Base-by-base conservation (phyloP, 164 flowering plant species). In the Vitis amurensis region DNA sequence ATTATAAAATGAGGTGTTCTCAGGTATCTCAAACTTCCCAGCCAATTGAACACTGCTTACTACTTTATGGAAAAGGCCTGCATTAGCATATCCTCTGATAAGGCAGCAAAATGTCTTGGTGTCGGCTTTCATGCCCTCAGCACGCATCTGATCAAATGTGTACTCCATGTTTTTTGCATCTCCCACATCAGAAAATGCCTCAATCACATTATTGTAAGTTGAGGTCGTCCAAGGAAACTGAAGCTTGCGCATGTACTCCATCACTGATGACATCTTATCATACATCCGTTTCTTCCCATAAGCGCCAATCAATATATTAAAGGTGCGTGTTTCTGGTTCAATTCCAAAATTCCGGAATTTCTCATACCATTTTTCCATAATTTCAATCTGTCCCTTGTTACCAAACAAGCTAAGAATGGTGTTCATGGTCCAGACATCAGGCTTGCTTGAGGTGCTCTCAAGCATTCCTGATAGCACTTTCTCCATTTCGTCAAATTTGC, bases 381-480 rank as follows among this genome's bases (percentile, higher is more conserved):
- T 74, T 55, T 91, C 98, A 75, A 93, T 81, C 78, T 88, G 89
- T 70, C 97, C 98, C 78, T 81, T 87, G 75, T 89, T 89, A 13
- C 97, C 98, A 76, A 95, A 91, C 72, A 91, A 71, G 71, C 93
- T 81, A 23, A 95, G 73, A 61, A 93, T 85, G 4, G 84, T 90
- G 78, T 95, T 95, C 97, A 95, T 89, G 3, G 99, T 95, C 99
- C 99, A 93, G 5, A 95, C 97, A 79, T 95, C 98, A 63, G 98
- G 98, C 64, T 74, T 85, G 77, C 90, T 82, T 2, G 75, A 68
- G 5, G 80, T 72, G 73, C 90, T 86, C 75, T 87, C 92, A 50
- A 95, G 85, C 99, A 95, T 95, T 13, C 80, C 88, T 0, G 82
- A 74, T 0, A 95, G 79, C 57, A 95, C 86, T 77, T 80, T 85